Base-by-base conservation (phyloP, 441 rosid genomes). In the Viola pubescens region DNA sequence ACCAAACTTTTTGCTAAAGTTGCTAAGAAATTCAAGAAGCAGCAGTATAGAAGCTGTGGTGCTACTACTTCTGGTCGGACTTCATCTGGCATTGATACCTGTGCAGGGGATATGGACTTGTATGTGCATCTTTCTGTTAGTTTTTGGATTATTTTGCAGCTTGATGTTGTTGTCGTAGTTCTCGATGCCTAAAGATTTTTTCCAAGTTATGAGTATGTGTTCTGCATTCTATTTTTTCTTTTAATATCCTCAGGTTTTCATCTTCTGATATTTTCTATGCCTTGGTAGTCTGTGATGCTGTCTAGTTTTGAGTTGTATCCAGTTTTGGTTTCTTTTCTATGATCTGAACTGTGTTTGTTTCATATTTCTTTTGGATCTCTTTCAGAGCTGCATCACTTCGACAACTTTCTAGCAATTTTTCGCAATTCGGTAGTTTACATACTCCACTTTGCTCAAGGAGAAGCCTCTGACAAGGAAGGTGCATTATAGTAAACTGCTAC, bases 381-480 rank as follows among this genome's bases (percentile, higher is more conserved):
- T 75, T 61, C 60, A 77, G 97, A 75, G 74, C 67, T 66, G 76
- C 87, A 43, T 86, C 98, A 41, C 81, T 85, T 58, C 81, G 92
- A 56, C 97, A 89, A 65, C 97, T 89, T 56, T 89, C 97, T 55
- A 82, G 66, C 77, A 85, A 76, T 75, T 89, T 87, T 81, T 75
- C 97, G 40, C 98, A 89, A 71, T 87, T 92, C 71, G 85, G 81
- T 73, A 89, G 83, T 73, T 70, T 92, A 79, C 88, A 82, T 16
- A 72, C 78, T 65, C 68, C 89, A 44, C 40, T 81, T 10, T 97
- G 95, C 54, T 72, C 84, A 60, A 88, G 75, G 76, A 19, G 26
- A 89, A 90, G 67, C 94, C 94, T 53, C 74, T 90, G 69, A 84
- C 96, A 8, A 78, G 65, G 74, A 94, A 90, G 97, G 98, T 90